phyloP scores from a whole-genome alignment of 495 filamentous ascomycete species.

The Rostrohypoxylon terebratum region DNA sequence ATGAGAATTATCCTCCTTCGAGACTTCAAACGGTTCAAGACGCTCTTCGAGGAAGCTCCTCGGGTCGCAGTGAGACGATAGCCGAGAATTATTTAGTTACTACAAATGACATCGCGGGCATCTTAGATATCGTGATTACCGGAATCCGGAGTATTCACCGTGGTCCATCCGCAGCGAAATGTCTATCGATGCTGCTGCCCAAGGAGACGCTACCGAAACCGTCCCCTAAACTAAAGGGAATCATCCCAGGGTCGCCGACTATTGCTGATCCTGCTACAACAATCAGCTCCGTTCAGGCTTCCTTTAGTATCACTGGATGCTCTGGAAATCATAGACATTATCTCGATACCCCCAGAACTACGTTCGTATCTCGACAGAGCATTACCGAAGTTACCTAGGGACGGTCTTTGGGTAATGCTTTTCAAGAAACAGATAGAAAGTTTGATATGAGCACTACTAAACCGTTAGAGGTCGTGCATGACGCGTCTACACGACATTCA shows the following conservation, averaged over 20 bases:
- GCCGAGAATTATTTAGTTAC: slow-evolving; percentile 42
- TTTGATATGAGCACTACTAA: background rate
- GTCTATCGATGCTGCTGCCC: slow-evolving; percentile 41
- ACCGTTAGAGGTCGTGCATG: slow-evolving; percentile 16
- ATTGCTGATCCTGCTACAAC: slow-evolving; percentile 48
- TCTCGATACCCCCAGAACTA: slow-evolving; percentile 31
- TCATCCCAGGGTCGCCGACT: slow-evolving; percentile 35
- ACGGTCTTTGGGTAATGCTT: background rate
- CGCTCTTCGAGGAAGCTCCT: background rate
- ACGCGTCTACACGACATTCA: slow-evolving; percentile 27
- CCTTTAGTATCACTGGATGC: slow-evolving; percentile 31
- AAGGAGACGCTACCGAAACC: slow-evolving; percentile 34
- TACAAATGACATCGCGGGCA: slow-evolving; percentile 38
- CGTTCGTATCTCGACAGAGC: slow-evolving; percentile 48
- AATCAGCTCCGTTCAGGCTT: slow-evolving; percentile 42
- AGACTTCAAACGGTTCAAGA: background rate
- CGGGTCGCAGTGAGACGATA: background rate
- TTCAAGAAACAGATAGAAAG: slow-evolving; percentile 11
- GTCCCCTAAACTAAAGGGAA: slow-evolving; percentile 22
- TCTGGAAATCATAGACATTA: slow-evolving; percentile 5
- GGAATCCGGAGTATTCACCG: slow-evolving; percentile 31
- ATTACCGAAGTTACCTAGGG: slow-evolving; percentile 50
- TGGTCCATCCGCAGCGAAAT: slow-evolving; percentile 8
- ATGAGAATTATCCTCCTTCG: slow-evolving; percentile 20
- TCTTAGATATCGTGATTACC: slow-evolving; percentile 43